Conservation (phyloP, 495 filamentous ascomycete species). For the Platismatia glauca region DNA sequence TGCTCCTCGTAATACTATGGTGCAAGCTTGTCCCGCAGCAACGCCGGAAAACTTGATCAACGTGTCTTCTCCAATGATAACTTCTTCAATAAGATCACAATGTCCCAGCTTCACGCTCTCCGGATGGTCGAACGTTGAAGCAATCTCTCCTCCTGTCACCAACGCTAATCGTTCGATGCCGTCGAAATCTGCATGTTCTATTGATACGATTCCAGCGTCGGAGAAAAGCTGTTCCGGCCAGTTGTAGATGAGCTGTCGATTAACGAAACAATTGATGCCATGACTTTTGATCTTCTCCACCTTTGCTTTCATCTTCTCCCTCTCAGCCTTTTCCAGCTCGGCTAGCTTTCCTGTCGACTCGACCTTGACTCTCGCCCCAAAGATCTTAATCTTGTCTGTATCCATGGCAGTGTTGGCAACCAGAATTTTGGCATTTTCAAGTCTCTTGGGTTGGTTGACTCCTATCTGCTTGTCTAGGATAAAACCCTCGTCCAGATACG, state of each 20-base stretch:
- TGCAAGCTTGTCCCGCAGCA: conserved; percentile 89
- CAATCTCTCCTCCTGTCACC: conserved; percentile 94
- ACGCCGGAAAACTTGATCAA: conserved; percentile 96
- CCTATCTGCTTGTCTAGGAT: conserved; percentile 98
- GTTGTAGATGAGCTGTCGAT: conserved; percentile 98
- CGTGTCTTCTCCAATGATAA: conserved; percentile 95
- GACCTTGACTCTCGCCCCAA: conserved; percentile 91
- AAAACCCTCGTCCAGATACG: conserved; percentile 95
- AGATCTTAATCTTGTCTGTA: conserved; percentile 99
- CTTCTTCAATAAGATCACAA: conserved; percentile 93
- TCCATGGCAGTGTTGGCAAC: conserved; percentile 99
- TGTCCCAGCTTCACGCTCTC: conserved; percentile 92
- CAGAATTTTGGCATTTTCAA: conserved; percentile 96
- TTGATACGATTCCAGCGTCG: conserved; percentile 94
- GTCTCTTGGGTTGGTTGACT: conserved; percentile 92
- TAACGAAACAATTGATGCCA: conserved; percentile 99
- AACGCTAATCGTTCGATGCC: conserved; percentile 91
- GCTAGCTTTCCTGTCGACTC: conserved; percentile 91
- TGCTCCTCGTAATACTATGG: conserved; percentile 90
- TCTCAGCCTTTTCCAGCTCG: conserved; percentile 93
- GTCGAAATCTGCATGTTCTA: conserved; percentile 98
- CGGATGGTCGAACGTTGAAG: conserved; percentile 95
- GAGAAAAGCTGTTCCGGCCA: conserved; percentile 99
- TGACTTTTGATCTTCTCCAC: conserved; percentile 98
- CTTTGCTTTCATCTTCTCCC: conserved; percentile 98